Base-by-base conservation (phyloP, 495 filamentous ascomycete genomes). In the Aspergillus diversus region DNA sequence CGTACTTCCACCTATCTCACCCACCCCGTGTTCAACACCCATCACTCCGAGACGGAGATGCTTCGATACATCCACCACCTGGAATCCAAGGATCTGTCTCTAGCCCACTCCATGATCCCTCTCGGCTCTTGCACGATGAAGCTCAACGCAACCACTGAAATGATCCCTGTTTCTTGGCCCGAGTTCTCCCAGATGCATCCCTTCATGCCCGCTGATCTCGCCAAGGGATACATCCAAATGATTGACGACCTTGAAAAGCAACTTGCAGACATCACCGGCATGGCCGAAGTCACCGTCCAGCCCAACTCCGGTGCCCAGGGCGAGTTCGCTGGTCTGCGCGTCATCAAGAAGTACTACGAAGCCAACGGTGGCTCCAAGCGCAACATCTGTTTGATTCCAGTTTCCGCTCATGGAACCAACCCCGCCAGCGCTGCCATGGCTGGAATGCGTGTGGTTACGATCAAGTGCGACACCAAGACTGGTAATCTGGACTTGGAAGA, bases 71-170 rank as follows among this genome's bases (percentile, higher is more conserved):
- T 98, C 59, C 86, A 92, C 66, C 92, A 97, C 74, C 84, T 99
- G 8, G 91, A 97, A 75, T 97, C 93, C 47, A 97, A 97, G 75
- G 95, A 99, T 73, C 81, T 99, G 5, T 98, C 96, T 16, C 82
- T 98, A 43, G 90, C 90, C 7, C 96, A 98, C 79, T 98, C 96
- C 11, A 99, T 99, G 95, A 99, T 99, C 65, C 93, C 95, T 7
- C 86, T 99, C n/a, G 95, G 95, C 33, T 98, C 96, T 16, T 99
- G 95, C 82, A 99, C 95, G 27, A 99, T 99, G 95, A 99, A 99
- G 83, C 88, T 99, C 48, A 99, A 99, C 71, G 92, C 91, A 60
- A 96, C 94, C 35, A 90, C 91, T 15, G 94, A 98, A 74, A 98
- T 96, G 91, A 84, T 91, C 9, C 91, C 95, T 17, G 81, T 97